A percentile compares a stretch with the other conserved stretches of the same genome.
Evolutionary conservation across 23 red algal species (phyloP).

Genomic region (Agarophyton chilense): DNA sequence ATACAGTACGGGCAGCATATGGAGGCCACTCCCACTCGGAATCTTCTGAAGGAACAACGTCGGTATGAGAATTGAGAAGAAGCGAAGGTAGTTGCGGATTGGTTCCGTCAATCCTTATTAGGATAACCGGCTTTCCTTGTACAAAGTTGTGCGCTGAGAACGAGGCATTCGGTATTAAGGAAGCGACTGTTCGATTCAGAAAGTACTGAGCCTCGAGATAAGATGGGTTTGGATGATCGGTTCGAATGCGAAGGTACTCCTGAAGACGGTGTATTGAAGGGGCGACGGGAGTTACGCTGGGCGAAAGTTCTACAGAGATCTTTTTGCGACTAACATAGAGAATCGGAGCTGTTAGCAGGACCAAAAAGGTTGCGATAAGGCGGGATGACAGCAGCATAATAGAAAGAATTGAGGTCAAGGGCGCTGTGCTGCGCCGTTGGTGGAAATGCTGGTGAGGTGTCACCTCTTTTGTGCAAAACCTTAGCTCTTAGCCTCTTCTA

Average conservation of each 20-base stretch:
- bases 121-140: conserved; percentile 63
- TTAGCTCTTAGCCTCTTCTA: too few species aligned
- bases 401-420: too few species aligned
- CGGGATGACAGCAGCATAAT: background rate
- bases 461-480: too few species aligned
- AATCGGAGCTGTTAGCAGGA: background rate
- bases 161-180: conserved; percentile 20
- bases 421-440: too few species aligned
- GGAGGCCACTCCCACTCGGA: conserved; percentile 63
- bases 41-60: conserved; percentile 90
- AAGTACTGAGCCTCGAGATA: conserved; percentile 40
- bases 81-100: conserved; percentile 49
- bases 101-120: conserved; percentile 60
- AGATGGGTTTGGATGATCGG: conserved; percentile 68
- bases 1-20: conserved; percentile 57
- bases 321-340: conserved; percentile 2
- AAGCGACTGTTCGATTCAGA: conserved; percentile 39
- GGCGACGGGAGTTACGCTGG: background rate
- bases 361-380: background rate
- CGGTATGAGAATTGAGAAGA: conserved; percentile 93
- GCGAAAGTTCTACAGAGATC: background rate
- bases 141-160: conserved; percentile 36
- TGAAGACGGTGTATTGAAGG: conserved; percentile 43
- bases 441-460: too few species aligned
- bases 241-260: conserved; percentile 68